Percentiles rank a stretch among this genome's conserved stretches.
Evolutionary conservation across 441 rosid genomes (phyloP).

Genomic region (Brassica hybrid): DNA sequence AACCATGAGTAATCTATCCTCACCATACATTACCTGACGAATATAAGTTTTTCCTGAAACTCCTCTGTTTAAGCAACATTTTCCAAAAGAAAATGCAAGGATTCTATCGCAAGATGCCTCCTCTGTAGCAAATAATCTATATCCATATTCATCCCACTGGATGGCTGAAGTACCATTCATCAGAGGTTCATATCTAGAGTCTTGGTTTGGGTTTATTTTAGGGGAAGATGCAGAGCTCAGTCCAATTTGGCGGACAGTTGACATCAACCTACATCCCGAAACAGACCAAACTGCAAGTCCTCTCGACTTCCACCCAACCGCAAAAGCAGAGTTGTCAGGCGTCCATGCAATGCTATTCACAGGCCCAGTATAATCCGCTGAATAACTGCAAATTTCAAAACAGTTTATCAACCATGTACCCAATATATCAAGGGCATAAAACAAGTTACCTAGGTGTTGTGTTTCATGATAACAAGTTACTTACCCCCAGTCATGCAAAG

Average conservation of each 20-base stretch:
- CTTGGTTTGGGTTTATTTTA: slow-evolving; percentile 69
- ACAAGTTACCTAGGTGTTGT: slow-evolving; percentile 27
- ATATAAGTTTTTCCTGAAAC: slow-evolving; percentile 94
- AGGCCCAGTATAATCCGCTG: slow-evolving; percentile 91
- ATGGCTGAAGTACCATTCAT: slow-evolving; percentile 84
- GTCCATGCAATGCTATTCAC: slow-evolving; percentile 97
- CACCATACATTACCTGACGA: slow-evolving; percentile 97
- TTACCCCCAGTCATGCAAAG: slow-evolving; percentile 98
- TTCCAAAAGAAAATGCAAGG: slow-evolving; percentile 93
- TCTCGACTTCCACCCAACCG: slow-evolving; percentile 98
- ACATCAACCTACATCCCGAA: slow-evolving; percentile 98
- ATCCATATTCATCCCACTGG: slow-evolving; percentile 99
- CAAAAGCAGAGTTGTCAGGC: slow-evolving; percentile 98
- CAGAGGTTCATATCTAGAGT: slow-evolving; percentile 84
- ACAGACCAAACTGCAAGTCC: slow-evolving; percentile 99
- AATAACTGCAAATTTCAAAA: slow-evolving; percentile 65
- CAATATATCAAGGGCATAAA: neutral
- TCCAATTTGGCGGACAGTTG: slow-evolving; percentile 95
- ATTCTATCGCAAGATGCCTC: slow-evolving; percentile 87
- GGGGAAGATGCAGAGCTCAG: slow-evolving; percentile 89
- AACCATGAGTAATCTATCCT: slow-evolving; percentile 95
- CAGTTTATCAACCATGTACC: slow-evolving; percentile 14
- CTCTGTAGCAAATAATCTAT: slow-evolving; percentile 90
- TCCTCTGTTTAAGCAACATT: slow-evolving; percentile 95
- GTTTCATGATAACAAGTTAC: slow-evolving; percentile 37